phyloP scores from a whole-genome alignment of 2,329 filamentous ascomycete species.

The Claviceps sp. region DNA sequence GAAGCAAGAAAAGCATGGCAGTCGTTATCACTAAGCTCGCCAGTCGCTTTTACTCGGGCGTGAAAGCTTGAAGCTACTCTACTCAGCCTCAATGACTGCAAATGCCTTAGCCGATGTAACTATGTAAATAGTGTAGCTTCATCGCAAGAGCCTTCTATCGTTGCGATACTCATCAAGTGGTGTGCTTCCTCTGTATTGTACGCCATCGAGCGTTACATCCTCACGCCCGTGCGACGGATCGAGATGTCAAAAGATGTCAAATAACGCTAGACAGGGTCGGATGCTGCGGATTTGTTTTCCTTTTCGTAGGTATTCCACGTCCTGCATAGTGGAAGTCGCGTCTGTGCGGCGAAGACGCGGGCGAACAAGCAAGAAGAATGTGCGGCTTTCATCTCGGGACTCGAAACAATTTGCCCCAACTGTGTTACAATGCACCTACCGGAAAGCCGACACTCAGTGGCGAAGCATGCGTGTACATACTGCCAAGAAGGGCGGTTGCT shows the following conservation, averaged over 20 bases:
- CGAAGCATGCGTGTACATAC: conserved; percentile 11
- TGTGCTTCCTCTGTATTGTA: conserved; percentile 6
- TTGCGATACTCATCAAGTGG: too few species aligned
- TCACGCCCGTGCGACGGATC: conserved; percentile 12
- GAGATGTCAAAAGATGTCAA: conserved; percentile 18
- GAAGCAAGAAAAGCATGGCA: too few species aligned
- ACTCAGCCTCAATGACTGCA: too few species aligned
- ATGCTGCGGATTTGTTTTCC: conserved; percentile 8
- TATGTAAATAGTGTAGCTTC: too few species aligned
- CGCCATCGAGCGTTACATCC: conserved; percentile 9
- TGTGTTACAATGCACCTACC: conserved; percentile 10
- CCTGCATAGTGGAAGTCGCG: conserved; percentile 13
- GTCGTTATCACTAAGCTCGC: too few species aligned
- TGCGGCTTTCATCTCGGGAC: conserved; percentile 5
- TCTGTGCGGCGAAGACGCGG: conserved; percentile 11
- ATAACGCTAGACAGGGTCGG: conserved; percentile 7
- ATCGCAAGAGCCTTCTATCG: too few species aligned
- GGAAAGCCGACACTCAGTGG: conserved; percentile 14
- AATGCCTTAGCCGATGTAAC: too few species aligned
- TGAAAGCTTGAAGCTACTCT: too few species aligned
- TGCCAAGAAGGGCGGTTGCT: conserved; percentile 9
- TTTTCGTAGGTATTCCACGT: conserved; percentile 9
- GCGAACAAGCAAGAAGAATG: conserved; percentile 14
- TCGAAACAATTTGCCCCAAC: conserved; percentile 8
- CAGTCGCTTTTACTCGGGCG: too few species aligned